Conservation (phyloP, 768 basidiomycete species). For the Hydnomerulius pinastri region DNA sequence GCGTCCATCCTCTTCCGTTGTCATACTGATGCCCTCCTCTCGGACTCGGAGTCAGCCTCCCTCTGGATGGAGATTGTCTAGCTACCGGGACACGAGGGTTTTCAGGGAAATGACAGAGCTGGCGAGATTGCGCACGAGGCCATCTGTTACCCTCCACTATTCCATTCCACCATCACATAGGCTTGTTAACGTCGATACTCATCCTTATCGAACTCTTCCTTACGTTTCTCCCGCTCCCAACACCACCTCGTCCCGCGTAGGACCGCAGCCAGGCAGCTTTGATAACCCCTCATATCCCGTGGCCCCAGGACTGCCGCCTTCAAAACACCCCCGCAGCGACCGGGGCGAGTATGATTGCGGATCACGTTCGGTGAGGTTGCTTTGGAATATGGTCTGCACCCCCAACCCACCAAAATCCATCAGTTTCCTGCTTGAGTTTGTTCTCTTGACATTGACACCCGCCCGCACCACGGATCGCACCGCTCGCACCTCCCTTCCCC, state of each 20-base stretch:
- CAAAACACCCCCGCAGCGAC: constrained; percentile 47
- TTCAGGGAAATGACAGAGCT: too few species aligned
- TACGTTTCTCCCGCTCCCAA: constrained; percentile 41
- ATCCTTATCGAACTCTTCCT: constrained; percentile 25
- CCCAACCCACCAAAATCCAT: not conserved
- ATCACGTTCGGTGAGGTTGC: not conserved
- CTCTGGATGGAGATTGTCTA: too few species aligned
- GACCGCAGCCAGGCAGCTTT: constrained; percentile 46
- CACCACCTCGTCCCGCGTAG: constrained; percentile 32
- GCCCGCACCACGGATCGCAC: constrained; percentile 20
- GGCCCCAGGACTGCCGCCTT: constrained; percentile 45
- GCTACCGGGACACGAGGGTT: too few species aligned
- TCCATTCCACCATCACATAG: constrained; percentile 16
- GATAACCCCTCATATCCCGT: constrained; percentile 36
- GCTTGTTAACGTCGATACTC: constrained; percentile 23
- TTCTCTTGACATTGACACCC: constrained; percentile 24
- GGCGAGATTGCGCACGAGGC: too few species aligned
- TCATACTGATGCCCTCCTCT: too few species aligned
- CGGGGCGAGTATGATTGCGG: constrained; percentile 35
- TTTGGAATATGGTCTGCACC: not conserved
- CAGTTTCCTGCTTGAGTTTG: constrained; percentile 19
- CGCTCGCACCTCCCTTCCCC: constrained; percentile 26
- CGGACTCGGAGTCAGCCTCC: too few species aligned
- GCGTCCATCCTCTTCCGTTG: too few species aligned
- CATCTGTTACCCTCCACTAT: too few species aligned